phyloP scores from a whole-genome alignment of 495 filamentous ascomycete species.

The Halenospora varia region DNA sequence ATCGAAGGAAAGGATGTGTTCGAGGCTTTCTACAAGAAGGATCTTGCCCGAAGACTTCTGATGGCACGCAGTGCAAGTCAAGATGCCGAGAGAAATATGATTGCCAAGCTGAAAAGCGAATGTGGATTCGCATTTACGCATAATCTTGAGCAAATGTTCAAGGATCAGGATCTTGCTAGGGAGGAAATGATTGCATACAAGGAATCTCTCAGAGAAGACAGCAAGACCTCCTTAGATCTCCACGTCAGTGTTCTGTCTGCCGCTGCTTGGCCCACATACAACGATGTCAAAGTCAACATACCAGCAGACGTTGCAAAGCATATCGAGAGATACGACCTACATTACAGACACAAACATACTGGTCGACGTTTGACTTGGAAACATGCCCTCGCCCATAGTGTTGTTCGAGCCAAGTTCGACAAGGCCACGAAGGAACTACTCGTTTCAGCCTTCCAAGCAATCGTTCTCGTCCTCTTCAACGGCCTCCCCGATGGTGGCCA shows the following conservation, averaged over 20 bases:
- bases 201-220: conserved; percentile 34
- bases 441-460: conserved; percentile 85
- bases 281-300: conserved; percentile 68
- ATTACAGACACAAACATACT: conserved; percentile 83
- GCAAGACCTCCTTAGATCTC: conserved; percentile 49
- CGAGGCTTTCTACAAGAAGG: conserved; percentile 98
- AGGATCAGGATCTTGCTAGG: conserved; percentile 80
- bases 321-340: conserved; percentile 67
- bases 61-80: conserved; percentile 89
- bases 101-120: conserved; percentile 83
- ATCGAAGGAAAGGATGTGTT: conserved; percentile 97
- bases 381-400: conserved; percentile 82
- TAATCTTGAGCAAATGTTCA: conserved; percentile 98
- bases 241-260: conserved; percentile 82
- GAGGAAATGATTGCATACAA: conserved; percentile 27
- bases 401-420: conserved; percentile 72
- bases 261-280: conserved; percentile 89
- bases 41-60: conserved; percentile 81
- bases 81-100: conserved; percentile 94
- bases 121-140: conserved; percentile 92
- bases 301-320: conserved; percentile 66
- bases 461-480: conserved; percentile 92
- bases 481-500: conserved; percentile 49
- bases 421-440: conserved; percentile 80
- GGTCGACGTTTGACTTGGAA: conserved; percentile 89